Evolutionary conservation across 768 basidiomycete genomes (phyloP), one percentile per base, ranked within the genome.

Genomic region (Chalciporus chontae): DNA sequence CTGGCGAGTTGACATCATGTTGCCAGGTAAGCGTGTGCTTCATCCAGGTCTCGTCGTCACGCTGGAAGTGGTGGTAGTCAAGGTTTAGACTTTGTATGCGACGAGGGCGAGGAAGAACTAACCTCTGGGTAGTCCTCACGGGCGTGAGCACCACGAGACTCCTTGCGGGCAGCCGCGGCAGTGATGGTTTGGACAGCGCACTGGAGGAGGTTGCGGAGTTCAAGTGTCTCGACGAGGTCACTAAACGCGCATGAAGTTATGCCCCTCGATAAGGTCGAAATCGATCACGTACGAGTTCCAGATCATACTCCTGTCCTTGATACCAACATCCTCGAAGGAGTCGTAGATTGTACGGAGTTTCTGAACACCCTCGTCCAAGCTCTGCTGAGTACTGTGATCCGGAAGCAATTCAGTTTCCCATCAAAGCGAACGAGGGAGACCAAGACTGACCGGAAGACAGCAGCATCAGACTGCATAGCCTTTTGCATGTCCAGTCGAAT

Each of bases 271-370:
- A 34, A 10, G 38, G 14, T 31, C 13, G 13, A 14, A 54, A 32
- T 44, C 29, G 21, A n/a, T 40, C 13, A 65, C 91, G 55, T 63
- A 95, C 94, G 92, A 91, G 75, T 98, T 97, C 96, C 95, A 99
- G 71, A 98, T 96, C 94, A 98, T 90, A 72, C 90, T 92, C 65
- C 96, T 80, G 71, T 98, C 96, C 76, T 96, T 94, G 77, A 96
- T 90, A 47, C 94, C 90, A 57, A 99, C 89, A 39, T 95, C 80
- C 58, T 87, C 78, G 71, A 84, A 98, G 64, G 80, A 90, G 65
- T 87, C 83, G 78, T 94, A 94, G 59, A 98, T 92, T 37, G 77
- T 74, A 49, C 77, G 78, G 61, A 99, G 76, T 74, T 92, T 94
- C 71, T 80, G 62, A 23, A 98, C 94, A 72, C 96, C 96, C 59